These are phyloP conservation scores for Amanita pseudoporphyria DNA, from an alignment of 768 basidiomycete species.

Conservation along the genomic window DNA sequence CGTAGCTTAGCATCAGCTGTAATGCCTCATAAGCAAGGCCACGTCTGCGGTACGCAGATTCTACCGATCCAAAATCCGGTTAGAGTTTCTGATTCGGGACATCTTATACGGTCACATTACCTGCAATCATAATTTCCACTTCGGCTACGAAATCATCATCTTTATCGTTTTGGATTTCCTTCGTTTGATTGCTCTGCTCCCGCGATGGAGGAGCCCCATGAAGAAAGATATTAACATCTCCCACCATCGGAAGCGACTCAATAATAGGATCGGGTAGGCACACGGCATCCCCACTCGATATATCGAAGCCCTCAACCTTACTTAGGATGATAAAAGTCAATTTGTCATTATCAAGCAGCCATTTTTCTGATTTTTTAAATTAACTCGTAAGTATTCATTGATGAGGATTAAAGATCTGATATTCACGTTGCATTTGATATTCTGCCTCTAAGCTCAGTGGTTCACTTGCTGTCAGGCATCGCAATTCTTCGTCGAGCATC, in stretches of 20 bases:
- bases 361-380: conserved; percentile 45
- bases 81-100: not conserved
- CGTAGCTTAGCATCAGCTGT: conserved; percentile 59
- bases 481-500: conserved; percentile 74
- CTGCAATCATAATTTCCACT: conserved; percentile 90
- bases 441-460: conserved; percentile 74
- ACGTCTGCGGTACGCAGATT: conserved; percentile 54
- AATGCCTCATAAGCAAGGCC: conserved; percentile 59
- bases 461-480: conserved; percentile 77
- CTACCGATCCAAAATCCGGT: conserved; percentile 23
- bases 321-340: conserved; percentile 86
- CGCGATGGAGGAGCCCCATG: conserved; percentile 30
- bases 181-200: not conserved
- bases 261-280: conserved; percentile 26
- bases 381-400: not conserved
- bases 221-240: conserved; percentile 89
- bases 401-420: conserved; percentile 10
- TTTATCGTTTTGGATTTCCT: conserved; percentile 15
- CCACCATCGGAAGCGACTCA: conserved; percentile 55
- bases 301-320: conserved; percentile 10
- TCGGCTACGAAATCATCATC: conserved; percentile 59
- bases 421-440: conserved; percentile 78
- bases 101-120: conserved; percentile 23
- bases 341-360: conserved; percentile 85
- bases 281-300: conserved; percentile 7